Conservation (phyloP, 2,329 filamentous ascomycete species). For the Sporothrix mexicana region DNA sequence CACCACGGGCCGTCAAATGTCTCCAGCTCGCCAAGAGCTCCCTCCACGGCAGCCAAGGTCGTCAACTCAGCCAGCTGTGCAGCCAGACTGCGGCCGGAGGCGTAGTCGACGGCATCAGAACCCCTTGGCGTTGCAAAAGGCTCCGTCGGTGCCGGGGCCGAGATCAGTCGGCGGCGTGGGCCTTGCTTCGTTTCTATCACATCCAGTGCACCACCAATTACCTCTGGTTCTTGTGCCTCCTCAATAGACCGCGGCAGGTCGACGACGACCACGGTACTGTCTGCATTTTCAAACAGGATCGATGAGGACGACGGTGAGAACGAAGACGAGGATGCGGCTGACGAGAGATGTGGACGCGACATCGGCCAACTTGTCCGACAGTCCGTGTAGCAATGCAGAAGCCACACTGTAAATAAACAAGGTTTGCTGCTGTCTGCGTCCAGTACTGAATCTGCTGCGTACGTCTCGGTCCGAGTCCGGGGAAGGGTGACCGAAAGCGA, state of each 20-base stretch:
- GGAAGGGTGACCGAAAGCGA: background rate
- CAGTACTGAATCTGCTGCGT: background rate
- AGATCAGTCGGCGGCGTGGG: slow-evolving; percentile 61
- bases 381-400: background rate
- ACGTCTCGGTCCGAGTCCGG: slow-evolving; percentile 21
- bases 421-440: too few species aligned
- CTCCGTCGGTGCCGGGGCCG: slow-evolving; percentile 50
- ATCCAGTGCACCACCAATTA: too few species aligned
- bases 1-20: slow-evolving; percentile 52
- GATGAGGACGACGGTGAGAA: slow-evolving; percentile 43
- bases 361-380: slow-evolving; percentile 12
- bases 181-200: too few species aligned
- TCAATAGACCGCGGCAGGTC: slow-evolving; percentile 75
- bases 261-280: slow-evolving; percentile 61
- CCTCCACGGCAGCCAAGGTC: slow-evolving; percentile 54
- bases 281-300: slow-evolving; percentile 61
- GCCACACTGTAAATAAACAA: too few species aligned
- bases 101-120: background rate
- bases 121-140: slow-evolving; percentile 56
- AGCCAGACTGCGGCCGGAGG: slow-evolving; percentile 47
- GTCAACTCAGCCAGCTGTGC: slow-evolving; percentile 62
- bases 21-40: slow-evolving; percentile 50
- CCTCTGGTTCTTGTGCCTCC: too few species aligned
- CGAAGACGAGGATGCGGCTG: background rate
- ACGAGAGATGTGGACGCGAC: background rate